Conservation (phyloP, 768 basidiomycete species). For the Boletus sensibilis region DNA sequence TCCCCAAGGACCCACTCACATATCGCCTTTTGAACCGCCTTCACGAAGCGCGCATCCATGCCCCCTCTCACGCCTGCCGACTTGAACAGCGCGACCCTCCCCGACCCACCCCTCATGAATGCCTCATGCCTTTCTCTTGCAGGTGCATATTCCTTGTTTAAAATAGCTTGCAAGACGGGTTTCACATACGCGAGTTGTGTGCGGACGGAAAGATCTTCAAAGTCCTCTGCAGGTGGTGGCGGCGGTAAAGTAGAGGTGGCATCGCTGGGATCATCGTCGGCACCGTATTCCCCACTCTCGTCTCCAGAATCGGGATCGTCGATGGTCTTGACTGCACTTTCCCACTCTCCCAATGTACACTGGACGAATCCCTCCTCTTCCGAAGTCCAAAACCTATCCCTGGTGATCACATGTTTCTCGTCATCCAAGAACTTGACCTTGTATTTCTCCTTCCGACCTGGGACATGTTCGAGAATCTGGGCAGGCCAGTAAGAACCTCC, state of each 20-base stretch:
- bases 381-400: conserved; percentile 56
- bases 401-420: conserved; percentile 37
- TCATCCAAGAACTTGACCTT: conserved; percentile 60
- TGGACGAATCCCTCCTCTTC: conserved; percentile 60
- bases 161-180: conserved; percentile 57
- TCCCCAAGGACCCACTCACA: conserved; percentile 29
- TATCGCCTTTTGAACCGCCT: conserved; percentile 34
- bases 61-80: conserved; percentile 38
- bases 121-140: conserved; percentile 45
- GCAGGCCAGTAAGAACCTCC: conserved; percentile 64
- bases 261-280: conserved; percentile 35
- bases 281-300: conserved; percentile 23
- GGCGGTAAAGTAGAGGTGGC: conserved; percentile 24
- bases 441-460: conserved; percentile 47
- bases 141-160: conserved; percentile 57
- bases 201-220: conserved; percentile 48
- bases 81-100: conserved; percentile 36
- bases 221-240: conserved; percentile 47
- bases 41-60: conserved; percentile 39
- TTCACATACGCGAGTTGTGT: conserved; percentile 67
- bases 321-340: conserved; percentile 38
- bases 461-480: conserved; percentile 49
- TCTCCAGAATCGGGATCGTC: conserved; percentile 32
- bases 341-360: conserved; percentile 62
- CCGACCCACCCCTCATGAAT: conserved; percentile 60